A percentile compares a stretch with the other conserved stretches of the same genome.
These are phyloP conservation scores for Mucor plumbeus DNA, from an alignment of 371 early-diverging fungal species.

Conservation along the genomic window DNA sequence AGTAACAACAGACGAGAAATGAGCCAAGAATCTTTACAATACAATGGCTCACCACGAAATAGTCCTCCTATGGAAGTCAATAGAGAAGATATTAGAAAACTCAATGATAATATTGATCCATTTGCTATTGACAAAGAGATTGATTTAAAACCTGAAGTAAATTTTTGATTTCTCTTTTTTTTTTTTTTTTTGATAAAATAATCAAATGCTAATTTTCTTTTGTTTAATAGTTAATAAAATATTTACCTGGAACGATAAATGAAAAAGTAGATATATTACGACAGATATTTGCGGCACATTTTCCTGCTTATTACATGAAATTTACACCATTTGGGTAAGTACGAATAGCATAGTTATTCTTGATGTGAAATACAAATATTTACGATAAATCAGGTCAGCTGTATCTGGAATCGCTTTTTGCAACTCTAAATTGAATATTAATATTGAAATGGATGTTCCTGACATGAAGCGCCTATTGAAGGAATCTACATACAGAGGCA, in stretches of 20 bases:
- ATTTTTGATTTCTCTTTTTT: background rate
- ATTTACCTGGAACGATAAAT: background rate
- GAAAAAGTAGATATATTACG: background rate
- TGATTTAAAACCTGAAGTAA: background rate
- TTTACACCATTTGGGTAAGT: slow-evolving; percentile 20
- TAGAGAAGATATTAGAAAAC: background rate
- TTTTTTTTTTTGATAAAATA: background rate
- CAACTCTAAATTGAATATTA: background rate
- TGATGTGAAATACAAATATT: background rate
- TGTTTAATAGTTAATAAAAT: background rate
- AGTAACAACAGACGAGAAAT: background rate
- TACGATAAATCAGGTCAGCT: background rate
- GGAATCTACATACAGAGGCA: background rate
- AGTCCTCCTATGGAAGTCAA: no score
- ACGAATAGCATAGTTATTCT: background rate
- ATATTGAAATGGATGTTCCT: slow-evolving; percentile 14
- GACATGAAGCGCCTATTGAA: slow-evolving; percentile 10
- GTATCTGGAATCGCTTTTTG: background rate
- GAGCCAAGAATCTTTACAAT: no score
- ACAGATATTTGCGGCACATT: background rate
- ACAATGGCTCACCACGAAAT: background rate
- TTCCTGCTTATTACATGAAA: slow-evolving; percentile 19
- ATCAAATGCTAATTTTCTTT: background rate
- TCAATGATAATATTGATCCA: background rate
- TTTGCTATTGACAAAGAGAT: background rate